Conservation (phyloP, 2,329 filamentous ascomycete genomes). For the Aspergillus alliaceus region DNA sequence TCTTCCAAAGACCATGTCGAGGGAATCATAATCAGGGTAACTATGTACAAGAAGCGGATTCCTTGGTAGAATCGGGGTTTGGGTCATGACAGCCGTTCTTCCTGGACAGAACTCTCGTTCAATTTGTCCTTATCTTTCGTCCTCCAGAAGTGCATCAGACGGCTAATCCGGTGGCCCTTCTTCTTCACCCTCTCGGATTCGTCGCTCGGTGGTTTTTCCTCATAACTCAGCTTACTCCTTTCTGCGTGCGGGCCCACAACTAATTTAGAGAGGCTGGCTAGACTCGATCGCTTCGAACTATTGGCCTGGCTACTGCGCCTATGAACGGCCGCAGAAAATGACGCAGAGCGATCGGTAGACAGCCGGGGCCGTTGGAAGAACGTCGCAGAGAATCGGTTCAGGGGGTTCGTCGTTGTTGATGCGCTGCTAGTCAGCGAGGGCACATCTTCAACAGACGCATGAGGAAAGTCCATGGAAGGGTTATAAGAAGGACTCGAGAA, state of each 20-base stretch:
- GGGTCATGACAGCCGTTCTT: slow-evolving; percentile 25
- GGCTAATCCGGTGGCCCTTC: slow-evolving; percentile 47
- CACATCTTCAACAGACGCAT: slow-evolving; percentile 49
- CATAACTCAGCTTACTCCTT: slow-evolving; percentile 45
- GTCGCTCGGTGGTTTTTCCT: slow-evolving; percentile 44
- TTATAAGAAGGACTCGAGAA: slow-evolving; percentile 39
- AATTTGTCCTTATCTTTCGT: slow-evolving; percentile 46
- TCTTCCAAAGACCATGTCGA: slow-evolving; percentile 22
- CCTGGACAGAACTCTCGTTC: slow-evolving; percentile 16
- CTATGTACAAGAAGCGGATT: slow-evolving; percentile 15
- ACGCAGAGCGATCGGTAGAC: slow-evolving; percentile 46
- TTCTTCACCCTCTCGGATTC: slow-evolving; percentile 42
- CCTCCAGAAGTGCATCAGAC: slow-evolving; percentile 52
- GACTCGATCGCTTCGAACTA: slow-evolving; percentile 46
- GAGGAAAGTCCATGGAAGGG: slow-evolving; percentile 38
- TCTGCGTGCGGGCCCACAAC: slow-evolving; percentile 46
- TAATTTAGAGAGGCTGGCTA: slow-evolving; percentile 50
- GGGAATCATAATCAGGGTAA: slow-evolving; percentile 19
- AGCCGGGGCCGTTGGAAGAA: slow-evolving; percentile 42
- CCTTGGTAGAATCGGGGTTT: slow-evolving; percentile 15
- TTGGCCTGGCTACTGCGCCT: slow-evolving; percentile 41
- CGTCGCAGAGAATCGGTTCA: slow-evolving; percentile 45
- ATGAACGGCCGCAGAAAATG: slow-evolving; percentile 42
- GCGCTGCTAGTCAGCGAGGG: slow-evolving; percentile 52
- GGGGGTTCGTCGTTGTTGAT: slow-evolving; percentile 47